Evolutionary conservation across 2,329 filamentous ascomycete genomes (phyloP), one percentile per base, ranked within the genome.

Genomic region (Ophiosphaerella korrae): DNA sequence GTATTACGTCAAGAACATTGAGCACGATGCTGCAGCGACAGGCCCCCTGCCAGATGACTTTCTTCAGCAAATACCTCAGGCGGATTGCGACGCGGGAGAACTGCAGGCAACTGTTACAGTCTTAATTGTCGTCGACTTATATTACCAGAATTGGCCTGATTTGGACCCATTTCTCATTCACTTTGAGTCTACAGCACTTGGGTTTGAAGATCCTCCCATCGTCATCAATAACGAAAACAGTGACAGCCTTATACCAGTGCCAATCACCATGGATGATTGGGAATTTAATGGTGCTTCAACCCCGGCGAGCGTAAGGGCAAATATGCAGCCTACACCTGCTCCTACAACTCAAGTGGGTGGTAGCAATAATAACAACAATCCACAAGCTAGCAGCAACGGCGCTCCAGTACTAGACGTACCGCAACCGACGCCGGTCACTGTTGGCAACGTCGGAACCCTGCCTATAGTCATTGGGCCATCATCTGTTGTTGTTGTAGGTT

Each of bases 41-140:
- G 72, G 69, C 5, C 46, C 60, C 7, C 58, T 77, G 0, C 71
- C 73, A 18, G 66, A 64, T 16, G 69, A 70, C 0, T 73, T 79
- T 41, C 54, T 77, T 2, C 58, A 66, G 24, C 59, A 72, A 16
- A 65, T 73, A 7, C 58, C 69, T 2, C 59, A 73, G 21, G 60
- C 67, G 4, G 57, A 61, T 1, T 73, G 73, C 50, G 58, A 57
- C 7, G 58, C 70, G 5, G 77, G 77, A 9, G 67, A 66, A 3
- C 70, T 73, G 35, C 62, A 68, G 32, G 77, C 75, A 5, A 63
- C 65, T 11, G 73, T 78, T 1, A 78, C 74, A 1, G 74, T 79
- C 4, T 57, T 78, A 4, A 63, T 78, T 5, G 68, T 79, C 5
- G 71, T 79, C 7, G 65, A 77, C 39, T 54, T 75, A 21, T 68